phyloP scores from a whole-genome alignment of 2,329 filamentous ascomycete genomes.

The Pseudogymnoascus sp. region DNA sequence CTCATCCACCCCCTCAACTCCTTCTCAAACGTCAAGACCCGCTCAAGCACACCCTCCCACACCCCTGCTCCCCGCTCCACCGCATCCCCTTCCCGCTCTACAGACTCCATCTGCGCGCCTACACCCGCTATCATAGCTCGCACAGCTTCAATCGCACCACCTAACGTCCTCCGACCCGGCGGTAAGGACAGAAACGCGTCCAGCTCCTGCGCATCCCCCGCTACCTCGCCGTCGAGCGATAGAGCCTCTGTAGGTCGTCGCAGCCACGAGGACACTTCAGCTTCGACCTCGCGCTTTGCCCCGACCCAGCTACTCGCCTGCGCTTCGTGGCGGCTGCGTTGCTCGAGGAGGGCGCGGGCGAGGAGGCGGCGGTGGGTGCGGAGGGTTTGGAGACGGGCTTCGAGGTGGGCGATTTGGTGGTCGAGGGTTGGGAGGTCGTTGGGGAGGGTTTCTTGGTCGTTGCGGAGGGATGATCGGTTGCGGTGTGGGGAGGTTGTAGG shows the following conservation, averaged over 20 bases:
- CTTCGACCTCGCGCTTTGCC: background rate
- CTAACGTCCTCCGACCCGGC: slow-evolving; percentile 57
- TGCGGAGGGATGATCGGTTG: background rate
- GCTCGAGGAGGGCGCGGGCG: background rate
- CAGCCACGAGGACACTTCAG: background rate
- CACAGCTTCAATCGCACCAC: slow-evolving; percentile 29
- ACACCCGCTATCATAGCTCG: background rate
- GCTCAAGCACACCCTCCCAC: slow-evolving; percentile 56
- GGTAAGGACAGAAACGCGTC: slow-evolving; percentile 49
- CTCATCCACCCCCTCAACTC: slow-evolving; percentile 52
- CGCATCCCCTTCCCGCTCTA: slow-evolving; percentile 56
- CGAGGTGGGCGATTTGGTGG: background rate
- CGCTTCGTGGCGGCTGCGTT: background rate
- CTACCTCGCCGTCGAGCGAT: slow-evolving; percentile 31
- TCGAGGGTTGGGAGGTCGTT: background rate
- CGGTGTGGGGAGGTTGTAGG: background rate
- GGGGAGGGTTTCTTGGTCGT: background rate
- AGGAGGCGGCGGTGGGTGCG: background rate
- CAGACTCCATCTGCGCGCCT: slow-evolving; percentile 27
- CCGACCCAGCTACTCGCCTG: background rate
- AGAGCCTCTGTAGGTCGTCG: slow-evolving; percentile 9
- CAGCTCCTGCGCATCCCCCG: slow-evolving; percentile 28
- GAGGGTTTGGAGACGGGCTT: background rate
- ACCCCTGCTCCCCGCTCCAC: slow-evolving; percentile 59
- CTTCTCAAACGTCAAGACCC: slow-evolving; percentile 59